phyloP scores from a whole-genome alignment of 495 filamentous ascomycete species.

The Aspergillus sclerotiicarbonarius region DNA sequence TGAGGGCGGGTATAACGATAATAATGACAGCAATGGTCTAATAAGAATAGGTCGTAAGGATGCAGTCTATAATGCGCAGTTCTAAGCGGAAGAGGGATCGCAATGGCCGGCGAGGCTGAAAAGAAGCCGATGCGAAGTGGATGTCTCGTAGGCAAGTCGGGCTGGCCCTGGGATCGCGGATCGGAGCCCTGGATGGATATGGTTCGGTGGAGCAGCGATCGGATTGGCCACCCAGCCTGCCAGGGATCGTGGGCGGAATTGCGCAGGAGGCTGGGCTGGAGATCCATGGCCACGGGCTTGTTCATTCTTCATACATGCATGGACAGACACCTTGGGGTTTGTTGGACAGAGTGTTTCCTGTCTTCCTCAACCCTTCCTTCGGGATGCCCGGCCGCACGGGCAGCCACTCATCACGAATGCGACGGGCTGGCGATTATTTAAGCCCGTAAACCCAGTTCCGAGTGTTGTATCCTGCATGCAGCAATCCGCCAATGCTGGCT shows the following conservation, averaged over 20 bases:
- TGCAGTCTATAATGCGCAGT: not conserved
- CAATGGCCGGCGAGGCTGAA: not conserved
- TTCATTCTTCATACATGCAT: not conserved
- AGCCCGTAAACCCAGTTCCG: too few relatives aligned
- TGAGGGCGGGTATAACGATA: conserved; percentile 1
- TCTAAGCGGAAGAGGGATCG: not conserved
- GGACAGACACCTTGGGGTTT: too few relatives aligned
- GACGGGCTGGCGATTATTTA: too few relatives aligned
- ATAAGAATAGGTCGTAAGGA: not conserved
- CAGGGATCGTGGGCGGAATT: not conserved
- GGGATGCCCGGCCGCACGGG: not conserved
- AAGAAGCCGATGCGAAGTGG: not conserved
- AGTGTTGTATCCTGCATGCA: not conserved
- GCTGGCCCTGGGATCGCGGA: not conserved
- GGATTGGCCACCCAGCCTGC: conserved; percentile 1
- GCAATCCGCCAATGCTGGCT: not conserved
- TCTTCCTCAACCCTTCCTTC: not conserved
- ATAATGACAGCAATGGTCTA: not conserved
- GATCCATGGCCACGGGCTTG: not conserved
- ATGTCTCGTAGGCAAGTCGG: not conserved
- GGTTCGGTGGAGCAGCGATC: not conserved
- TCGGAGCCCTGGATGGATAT: not conserved
- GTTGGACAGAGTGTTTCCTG: too few relatives aligned
- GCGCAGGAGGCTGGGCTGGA: not conserved
- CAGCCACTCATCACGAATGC: not conserved